Conservation (phyloP, 192 early-diverging fungal genomes). For the Phlyctochytrium bullatum region DNA sequence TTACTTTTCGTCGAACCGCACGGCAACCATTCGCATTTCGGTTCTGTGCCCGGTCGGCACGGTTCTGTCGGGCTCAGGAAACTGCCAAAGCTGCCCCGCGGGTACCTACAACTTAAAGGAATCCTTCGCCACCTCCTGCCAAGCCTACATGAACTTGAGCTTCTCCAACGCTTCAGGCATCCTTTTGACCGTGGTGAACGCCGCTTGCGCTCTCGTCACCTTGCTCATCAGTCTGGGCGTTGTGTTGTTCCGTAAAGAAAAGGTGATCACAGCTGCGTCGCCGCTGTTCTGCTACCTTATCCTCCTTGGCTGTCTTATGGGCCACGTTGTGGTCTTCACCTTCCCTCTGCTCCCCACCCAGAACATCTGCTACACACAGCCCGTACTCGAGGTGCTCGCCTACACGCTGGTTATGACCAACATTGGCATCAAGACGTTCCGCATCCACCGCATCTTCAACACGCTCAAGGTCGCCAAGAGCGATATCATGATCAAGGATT, state of each 20-base stretch:
- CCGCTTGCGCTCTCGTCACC: not conserved
- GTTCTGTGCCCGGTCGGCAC: not conserved
- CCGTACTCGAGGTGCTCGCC: not conserved
- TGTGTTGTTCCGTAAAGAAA: not conserved
- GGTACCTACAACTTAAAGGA: not conserved
- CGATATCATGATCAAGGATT: not conserved
- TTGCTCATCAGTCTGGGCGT: not conserved
- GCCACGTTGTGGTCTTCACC: not conserved
- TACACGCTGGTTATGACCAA: not conserved
- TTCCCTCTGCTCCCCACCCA: not conserved
- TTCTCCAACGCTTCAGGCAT: not conserved
- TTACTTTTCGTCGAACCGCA: not conserved
- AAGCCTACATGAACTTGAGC: not conserved
- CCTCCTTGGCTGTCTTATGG: not conserved
- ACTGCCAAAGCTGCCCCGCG: not conserved
- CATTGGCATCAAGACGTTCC: constrained; percentile 1
- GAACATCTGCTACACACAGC: not conserved
- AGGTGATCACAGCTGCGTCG: not conserved
- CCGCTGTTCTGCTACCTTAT: not conserved
- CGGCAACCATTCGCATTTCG: not conserved
- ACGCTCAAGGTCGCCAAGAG: not conserved
- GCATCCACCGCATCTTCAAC: not conserved
- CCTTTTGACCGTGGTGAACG: not conserved
- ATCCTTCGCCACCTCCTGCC: not conserved
- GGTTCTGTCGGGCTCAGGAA: not conserved